Conservation (phyloP, 2,329 filamentous ascomycete species). For the Ceratocystis huliohia region DNA sequence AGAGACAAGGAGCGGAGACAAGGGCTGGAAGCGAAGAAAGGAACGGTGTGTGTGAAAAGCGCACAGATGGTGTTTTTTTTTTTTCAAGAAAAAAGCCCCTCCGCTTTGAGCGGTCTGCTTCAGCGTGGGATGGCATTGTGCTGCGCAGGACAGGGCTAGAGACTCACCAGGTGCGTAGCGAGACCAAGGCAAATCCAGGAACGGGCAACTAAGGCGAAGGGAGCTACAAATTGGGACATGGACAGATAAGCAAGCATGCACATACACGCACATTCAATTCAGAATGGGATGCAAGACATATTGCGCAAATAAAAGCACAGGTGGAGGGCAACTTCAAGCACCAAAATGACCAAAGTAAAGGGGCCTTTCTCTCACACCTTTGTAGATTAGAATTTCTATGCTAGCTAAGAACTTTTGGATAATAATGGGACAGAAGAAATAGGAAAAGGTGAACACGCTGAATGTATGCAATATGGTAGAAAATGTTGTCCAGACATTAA, state of each 20-base stretch:
- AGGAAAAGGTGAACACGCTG: slow-evolving; percentile 17
- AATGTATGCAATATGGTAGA: neutral
- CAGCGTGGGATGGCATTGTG: too few relatives aligned
- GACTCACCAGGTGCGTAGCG: too few relatives aligned
- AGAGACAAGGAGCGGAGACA: neutral
- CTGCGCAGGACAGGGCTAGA: too few relatives aligned
- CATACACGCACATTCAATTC: neutral
- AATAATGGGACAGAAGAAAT: slow-evolving; percentile 19
- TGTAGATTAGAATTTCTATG: slow-evolving; percentile 16
- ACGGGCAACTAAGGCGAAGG: neutral
- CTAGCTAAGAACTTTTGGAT: slow-evolving; percentile 14
- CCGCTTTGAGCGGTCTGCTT: too few relatives aligned
- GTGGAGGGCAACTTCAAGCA: neutral
- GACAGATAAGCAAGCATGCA: neutral
- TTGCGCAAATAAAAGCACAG: neutral
- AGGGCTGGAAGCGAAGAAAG: neutral
- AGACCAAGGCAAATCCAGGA: neutral
- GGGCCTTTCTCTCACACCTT: slow-evolving; percentile 12
- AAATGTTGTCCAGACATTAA: neutral
- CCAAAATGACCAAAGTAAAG: neutral
- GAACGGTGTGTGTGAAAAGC: neutral
- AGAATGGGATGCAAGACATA: neutral
- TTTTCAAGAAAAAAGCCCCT: too few relatives aligned
- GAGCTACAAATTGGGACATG: neutral
- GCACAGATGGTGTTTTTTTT: too few relatives aligned